Percentiles rank a stretch among this genome's conserved stretches.
Conservation (phyloP, 2,329 filamentous ascomycete species). For the Cyclaneusma minus region DNA sequence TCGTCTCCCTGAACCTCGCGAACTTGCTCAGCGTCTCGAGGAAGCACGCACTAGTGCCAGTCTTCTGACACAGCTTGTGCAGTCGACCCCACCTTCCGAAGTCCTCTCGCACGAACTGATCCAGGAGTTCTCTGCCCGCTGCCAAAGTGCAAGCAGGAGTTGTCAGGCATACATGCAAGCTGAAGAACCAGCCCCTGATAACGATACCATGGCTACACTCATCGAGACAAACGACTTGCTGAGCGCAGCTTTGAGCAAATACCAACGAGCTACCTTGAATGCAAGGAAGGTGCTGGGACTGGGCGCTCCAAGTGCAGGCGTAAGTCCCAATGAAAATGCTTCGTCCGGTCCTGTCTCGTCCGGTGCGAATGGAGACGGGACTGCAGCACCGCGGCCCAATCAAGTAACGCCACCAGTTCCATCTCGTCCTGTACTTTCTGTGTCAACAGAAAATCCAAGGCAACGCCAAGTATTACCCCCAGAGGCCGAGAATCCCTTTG, state of each 20-base stretch:
- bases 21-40: conserved; percentile 71
- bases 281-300: conserved; percentile 39
- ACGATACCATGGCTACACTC: conserved; percentile 82
- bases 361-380: no score
- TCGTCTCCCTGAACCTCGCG: conserved; percentile 48
- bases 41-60: conserved; percentile 85
- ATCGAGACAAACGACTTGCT: conserved; percentile 93
- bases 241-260: conserved; percentile 64
- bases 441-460: no score
- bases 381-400: no score
- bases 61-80: conserved; percentile 79
- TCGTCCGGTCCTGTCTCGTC: no score
- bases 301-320: no score
- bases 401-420: no score
- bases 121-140: conserved; percentile 81
- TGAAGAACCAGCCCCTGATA: conserved; percentile 68
- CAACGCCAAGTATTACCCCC: no score
- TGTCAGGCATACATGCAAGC: conserved; percentile 77
- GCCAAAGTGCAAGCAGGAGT: conserved; percentile 62
- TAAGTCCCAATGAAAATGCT: no score
- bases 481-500: no score
- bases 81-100: conserved; percentile 66
- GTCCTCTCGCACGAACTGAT: conserved; percentile 75
- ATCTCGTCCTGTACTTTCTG: no score
- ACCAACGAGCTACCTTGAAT: conserved; percentile 64